phyloP scores from a whole-genome alignment of 1,284 basidiomycete species.

The Mycosarcoma mackinlayi region DNA sequence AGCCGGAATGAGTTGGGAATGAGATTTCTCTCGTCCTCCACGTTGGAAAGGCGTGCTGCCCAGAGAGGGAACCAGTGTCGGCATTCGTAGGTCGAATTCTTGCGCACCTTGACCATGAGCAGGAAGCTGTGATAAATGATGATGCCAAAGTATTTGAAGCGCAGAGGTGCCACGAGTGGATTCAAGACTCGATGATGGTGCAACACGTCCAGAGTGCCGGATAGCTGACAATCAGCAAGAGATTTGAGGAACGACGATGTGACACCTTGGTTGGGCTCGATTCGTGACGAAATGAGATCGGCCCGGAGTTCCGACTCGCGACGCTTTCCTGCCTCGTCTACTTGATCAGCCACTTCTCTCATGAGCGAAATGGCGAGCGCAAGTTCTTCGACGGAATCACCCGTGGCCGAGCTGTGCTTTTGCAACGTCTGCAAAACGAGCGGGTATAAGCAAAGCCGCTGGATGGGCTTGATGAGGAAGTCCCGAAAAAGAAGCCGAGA shows the following conservation, averaged over 20 bases:
- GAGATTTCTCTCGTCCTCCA: conserved; percentile 42
- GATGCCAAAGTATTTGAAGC: conserved; percentile 65
- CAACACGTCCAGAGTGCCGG: conserved; percentile 64
- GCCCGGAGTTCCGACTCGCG: conserved; percentile 61
- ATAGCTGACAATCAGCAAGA: conserved; percentile 58
- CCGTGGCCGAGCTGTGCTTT: conserved; percentile 48
- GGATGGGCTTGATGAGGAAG: conserved; percentile 67
- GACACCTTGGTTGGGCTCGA: conserved; percentile 56
- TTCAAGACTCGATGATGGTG: conserved; percentile 58
- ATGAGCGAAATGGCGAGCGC: conserved; percentile 55
- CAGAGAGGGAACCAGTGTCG: conserved; percentile 66
- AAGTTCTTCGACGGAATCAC: conserved; percentile 42
- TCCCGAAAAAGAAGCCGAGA: conserved; percentile 62
- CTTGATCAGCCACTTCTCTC: conserved; percentile 58
- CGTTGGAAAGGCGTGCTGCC: conserved; percentile 50
- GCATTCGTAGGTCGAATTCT: conserved; percentile 58
- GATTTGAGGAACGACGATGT: conserved; percentile 50
- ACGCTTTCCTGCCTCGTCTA: conserved; percentile 59
- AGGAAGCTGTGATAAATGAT: conserved; percentile 63
- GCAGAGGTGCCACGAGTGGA: conserved; percentile 61
- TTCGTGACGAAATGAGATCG: conserved; percentile 57
- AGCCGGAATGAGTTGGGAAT: conserved; percentile 63
- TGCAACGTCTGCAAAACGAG: conserved; percentile 63
- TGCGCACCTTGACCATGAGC: conserved; percentile 64
- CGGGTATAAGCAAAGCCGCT: conserved; percentile 66